Percentiles rank a stretch among this genome's conserved stretches.
Evolutionary conservation across 2,329 filamentous ascomycete genomes (phyloP).

Genomic region (Microdochium paspali): DNA sequence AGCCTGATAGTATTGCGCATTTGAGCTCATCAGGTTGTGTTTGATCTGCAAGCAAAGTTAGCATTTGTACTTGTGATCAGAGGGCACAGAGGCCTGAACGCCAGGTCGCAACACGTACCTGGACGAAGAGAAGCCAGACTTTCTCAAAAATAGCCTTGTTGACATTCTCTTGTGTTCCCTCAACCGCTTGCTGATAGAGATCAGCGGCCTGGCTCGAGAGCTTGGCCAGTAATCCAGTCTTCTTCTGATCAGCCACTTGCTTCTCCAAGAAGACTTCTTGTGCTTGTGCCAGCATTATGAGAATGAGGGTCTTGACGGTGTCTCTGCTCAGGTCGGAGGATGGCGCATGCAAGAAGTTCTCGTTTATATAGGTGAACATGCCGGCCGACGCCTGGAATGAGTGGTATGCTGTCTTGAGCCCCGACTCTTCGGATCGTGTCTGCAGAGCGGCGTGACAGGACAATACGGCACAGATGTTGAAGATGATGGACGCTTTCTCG

Average conservation of each 20-base stretch:
- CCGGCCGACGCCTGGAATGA: conserved; percentile 96
- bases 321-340: conserved; percentile 93
- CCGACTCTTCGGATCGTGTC: conserved; percentile 82
- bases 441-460: conserved; percentile 93
- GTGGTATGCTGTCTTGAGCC: conserved; percentile 93
- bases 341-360: conserved; percentile 96
- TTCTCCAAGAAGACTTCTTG: conserved; percentile 98
- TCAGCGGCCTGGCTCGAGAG: conserved; percentile 84
- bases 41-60: conserved; percentile 46
- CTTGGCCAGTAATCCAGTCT: conserved; percentile 84
- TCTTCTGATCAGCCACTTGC: conserved; percentile 87
- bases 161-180: conserved; percentile 89
- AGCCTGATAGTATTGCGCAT: conserved; percentile 91
- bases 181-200: conserved; percentile 77
- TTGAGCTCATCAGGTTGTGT: conserved; percentile 69
- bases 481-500: conserved; percentile 98
- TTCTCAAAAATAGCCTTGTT: conserved; percentile 88
- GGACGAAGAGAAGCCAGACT: conserved; percentile 76
- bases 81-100: background rate
- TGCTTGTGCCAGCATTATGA: conserved; percentile 86
- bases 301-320: conserved; percentile 89
- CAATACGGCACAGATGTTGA: conserved; percentile 95
- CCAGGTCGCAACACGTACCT: conserved; percentile 40
- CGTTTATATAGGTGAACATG: conserved; percentile 99
- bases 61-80: no score